Conservation (phyloP, 2,329 filamentous ascomycete genomes). For the Botrytis cinerea region DNA sequence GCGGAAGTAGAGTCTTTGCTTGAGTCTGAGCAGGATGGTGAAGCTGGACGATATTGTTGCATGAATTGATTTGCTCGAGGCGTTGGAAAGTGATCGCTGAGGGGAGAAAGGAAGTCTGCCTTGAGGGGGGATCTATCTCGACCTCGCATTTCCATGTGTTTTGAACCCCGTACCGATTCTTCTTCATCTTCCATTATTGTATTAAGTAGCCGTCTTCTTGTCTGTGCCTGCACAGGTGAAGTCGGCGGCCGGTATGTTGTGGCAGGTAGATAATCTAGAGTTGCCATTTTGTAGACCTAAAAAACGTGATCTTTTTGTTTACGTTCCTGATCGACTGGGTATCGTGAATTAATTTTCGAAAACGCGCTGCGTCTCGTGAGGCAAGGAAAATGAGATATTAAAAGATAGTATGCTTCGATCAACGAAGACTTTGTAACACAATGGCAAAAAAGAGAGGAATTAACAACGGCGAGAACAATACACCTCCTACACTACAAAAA, state of each 20-base stretch:
- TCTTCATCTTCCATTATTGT: conserved; percentile 61
- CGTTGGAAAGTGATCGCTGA: conserved; percentile 66
- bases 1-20: conserved; percentile 55
- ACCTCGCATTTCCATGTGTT: conserved; percentile 39
- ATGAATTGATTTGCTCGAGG: conserved; percentile 68
- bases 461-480: conserved; percentile 26
- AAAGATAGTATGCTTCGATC: conserved; percentile 45
- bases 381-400: conserved; percentile 35
- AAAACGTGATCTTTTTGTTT: conserved; percentile 28
- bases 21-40: conserved; percentile 59
- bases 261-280: conserved; percentile 48
- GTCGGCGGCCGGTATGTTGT: conserved; percentile 52
- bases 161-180: conserved; percentile 36
- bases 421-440: conserved; percentile 41
- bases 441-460: conserved; percentile 25
- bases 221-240: conserved; percentile 52
- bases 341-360: conserved; percentile 29
- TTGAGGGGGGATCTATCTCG: conserved; percentile 45
- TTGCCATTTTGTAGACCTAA: conserved; percentile 38
- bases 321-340: conserved; percentile 29
- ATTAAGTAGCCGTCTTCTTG: conserved; percentile 59
- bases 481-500: conserved; percentile 20
- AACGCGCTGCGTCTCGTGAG: conserved; percentile 38
- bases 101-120: conserved; percentile 45
- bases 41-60: conserved; percentile 55